Base-by-base conservation (phyloP, 768 basidiomycete genomes). In the Russula griseocarnosa region DNA sequence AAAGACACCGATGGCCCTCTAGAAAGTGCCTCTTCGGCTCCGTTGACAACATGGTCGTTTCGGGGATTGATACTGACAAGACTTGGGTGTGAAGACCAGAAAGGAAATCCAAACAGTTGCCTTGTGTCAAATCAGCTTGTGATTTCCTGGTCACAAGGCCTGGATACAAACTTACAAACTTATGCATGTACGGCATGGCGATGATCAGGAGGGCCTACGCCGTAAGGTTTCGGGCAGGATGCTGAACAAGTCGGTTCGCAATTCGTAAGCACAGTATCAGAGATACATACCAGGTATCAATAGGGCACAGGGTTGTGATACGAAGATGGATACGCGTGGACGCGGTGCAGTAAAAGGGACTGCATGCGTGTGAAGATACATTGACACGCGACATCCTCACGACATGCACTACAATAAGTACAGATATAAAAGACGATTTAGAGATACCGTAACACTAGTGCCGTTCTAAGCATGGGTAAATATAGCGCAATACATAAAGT, bases 401-500 rank as follows among this genome's bases (percentile, higher is more conserved):
- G 5, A 49, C 22, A 49, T 36, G 34, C 49, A 49, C 42, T 30
- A 52, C 40, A 54, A 52, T 54, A 60, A 30, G 34, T 55, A 55
- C 53, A 55, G 40, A 32, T 1, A 44, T 22, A 8, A 10, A 11
- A 20, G 47, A 44, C 14, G 13, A n/a, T 49, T 55, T 46, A 20
- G 24, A 46, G 34, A 62, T 62, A 55, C 24, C 32, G 24, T 47
- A 11, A 61, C 50, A 53, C 40, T 18, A 38, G 34, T 52, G 60
- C 51, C 51, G 36, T 53, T 44, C 26, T 60, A 52, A 14, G 28
- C 38, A 30, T 52, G n/a, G 30, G 42, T 46, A 46, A 61, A 61
- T 61, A 54, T 20, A 58, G 40, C 14, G 28, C 42, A 46, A 57
- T 56, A 60, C 46, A 60, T 54, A 54, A 13, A 34, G 30, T 22